Evolutionary conservation across 768 basidiomycete species (phyloP).

Genomic region (Rhodotorula kratochvilovae): DNA sequence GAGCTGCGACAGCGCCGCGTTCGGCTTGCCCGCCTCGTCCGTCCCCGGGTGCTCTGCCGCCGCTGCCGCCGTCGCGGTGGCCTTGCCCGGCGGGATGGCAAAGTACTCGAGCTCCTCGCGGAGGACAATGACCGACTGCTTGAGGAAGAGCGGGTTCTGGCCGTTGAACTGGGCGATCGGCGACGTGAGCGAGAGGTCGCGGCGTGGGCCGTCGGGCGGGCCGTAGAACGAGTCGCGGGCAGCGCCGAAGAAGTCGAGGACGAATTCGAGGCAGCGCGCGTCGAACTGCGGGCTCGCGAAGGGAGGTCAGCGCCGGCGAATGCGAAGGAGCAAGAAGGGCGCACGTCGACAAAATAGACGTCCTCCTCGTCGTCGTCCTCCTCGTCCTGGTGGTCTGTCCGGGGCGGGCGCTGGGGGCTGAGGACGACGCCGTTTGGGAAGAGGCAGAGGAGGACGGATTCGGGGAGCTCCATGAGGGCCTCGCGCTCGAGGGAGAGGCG

Average conservation of each 20-base stretch:
- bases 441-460: conserved; percentile 89
- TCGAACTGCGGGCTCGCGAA: conserved; percentile 65
- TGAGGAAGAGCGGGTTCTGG: conserved; percentile 86
- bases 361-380: conserved; percentile 80
- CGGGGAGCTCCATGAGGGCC: conserved; percentile 95
- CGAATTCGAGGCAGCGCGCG: conserved; percentile 90
- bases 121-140: conserved; percentile 97
- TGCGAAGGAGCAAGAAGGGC: conserved; percentile 43
- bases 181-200: conserved; percentile 32
- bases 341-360: conserved; percentile 90
- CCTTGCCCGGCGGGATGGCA: conserved; percentile 72
- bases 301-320: neutral
- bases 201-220: conserved; percentile 44
- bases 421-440: conserved; percentile 96
- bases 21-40: conserved; percentile 74
- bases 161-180: conserved; percentile 46
- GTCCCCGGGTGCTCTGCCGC: conserved; percentile 50
- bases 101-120: conserved; percentile 98
- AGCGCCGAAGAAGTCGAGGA: conserved; percentile 82
- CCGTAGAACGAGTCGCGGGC: conserved; percentile 92
- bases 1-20: conserved; percentile 67
- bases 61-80: neutral
- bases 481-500: conserved; percentile 94
- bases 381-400: conserved; percentile 53
- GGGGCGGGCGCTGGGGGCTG: conserved; percentile 59